Conservation (phyloP, 2,329 filamentous ascomycete species). For the Aureobasidium melanogenum region DNA sequence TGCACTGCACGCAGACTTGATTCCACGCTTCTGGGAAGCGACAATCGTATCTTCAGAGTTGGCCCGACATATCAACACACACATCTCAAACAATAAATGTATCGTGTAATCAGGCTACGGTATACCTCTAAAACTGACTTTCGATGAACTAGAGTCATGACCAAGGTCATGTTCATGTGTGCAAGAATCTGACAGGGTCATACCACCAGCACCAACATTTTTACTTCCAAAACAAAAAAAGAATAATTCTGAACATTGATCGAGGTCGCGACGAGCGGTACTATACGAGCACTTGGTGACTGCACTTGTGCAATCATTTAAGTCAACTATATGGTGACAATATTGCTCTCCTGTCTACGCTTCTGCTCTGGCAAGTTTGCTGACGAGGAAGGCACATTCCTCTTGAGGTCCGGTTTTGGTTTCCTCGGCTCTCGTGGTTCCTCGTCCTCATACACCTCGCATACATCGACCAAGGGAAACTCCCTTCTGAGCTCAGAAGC, state of each 20-base stretch:
- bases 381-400: background rate
- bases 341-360: background rate
- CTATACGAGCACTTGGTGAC: too few relatives aligned
- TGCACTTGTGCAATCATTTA: too few relatives aligned
- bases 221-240: background rate
- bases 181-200: background rate
- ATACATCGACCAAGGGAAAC: constrained; percentile 25
- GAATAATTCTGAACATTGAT: background rate
- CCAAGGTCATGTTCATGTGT: too few relatives aligned
- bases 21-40: too few relatives aligned
- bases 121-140: too few relatives aligned
- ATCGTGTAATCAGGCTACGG: too few relatives aligned
- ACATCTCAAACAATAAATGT: too few relatives aligned
- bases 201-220: background rate
- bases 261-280: too few relatives aligned
- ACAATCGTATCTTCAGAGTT: too few relatives aligned
- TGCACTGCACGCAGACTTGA: too few relatives aligned
- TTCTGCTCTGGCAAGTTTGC: background rate
- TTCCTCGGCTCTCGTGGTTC: constrained; percentile 6
- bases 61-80: too few relatives aligned
- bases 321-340: background rate
- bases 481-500: constrained; percentile 21
- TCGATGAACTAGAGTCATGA: background rate
- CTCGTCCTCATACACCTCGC: constrained; percentile 30
- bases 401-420: constrained; percentile 2